Conservation (phyloP, 139 green algal species). For the Picochlorum sp. region DNA sequence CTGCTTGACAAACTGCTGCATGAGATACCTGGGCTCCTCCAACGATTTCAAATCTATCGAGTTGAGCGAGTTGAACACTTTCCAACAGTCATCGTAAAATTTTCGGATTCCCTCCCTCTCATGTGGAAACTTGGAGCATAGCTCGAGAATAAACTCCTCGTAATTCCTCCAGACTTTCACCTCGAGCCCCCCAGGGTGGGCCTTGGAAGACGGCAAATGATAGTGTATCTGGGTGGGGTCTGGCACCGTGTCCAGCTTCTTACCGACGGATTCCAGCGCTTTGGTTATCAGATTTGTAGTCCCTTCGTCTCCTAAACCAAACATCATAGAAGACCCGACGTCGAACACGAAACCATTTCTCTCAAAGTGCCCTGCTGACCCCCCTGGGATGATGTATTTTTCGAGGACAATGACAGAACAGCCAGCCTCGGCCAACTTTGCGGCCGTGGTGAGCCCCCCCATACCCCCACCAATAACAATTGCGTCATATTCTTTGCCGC, state of each 20-base stretch:
- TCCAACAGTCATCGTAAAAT: conserved; percentile 94
- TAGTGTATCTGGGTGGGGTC: conserved; percentile 93
- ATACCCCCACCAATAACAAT: conserved; percentile 87
- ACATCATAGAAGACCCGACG: conserved; percentile 93
- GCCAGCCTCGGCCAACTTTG: conserved; percentile 67
- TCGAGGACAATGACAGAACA: conserved; percentile 76
- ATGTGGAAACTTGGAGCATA: conserved; percentile 72
- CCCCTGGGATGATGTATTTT: conserved; percentile 88
- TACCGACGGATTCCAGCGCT: conserved; percentile 70
- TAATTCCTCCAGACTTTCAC: conserved; percentile 83
- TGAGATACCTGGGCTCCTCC: conserved; percentile 88
- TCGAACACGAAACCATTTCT: conserved; percentile 92
- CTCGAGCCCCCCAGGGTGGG: conserved; percentile 60
- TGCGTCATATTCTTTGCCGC: conserved; percentile 66
- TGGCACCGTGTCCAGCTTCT: conserved; percentile 71
- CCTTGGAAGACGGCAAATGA: conserved; percentile 66
- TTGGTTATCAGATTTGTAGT: conserved; percentile 95
- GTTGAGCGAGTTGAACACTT: conserved; percentile 78
- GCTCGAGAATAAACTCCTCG: conserved; percentile 81
- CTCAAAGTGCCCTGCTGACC: conserved; percentile 79
- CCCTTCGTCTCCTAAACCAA: conserved; percentile 82
- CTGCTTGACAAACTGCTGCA: conserved; percentile 57
- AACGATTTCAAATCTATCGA: conserved; percentile 86
- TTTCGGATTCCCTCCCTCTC: conserved; percentile 71
- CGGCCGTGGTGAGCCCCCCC: conserved; percentile 79